phyloP scores from a whole-genome alignment of 257 asterid genomes.

The Nicotiana attenuata region DNA sequence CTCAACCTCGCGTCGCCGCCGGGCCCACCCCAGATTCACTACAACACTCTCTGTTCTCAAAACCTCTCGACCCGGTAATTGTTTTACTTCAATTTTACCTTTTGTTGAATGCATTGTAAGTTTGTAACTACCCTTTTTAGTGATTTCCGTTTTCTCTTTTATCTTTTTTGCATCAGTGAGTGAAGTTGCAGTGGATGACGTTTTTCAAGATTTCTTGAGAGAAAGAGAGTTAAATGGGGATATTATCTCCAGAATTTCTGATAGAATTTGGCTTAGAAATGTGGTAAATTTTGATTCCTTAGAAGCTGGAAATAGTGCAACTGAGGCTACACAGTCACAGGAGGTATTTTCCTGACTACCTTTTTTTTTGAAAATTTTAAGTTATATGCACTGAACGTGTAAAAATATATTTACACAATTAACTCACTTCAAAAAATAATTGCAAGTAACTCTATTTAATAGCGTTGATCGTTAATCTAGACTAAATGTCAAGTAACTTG shows the following conservation, averaged over 20 bases:
- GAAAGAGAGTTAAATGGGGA: slow-evolving; percentile 78
- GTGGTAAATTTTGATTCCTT: slow-evolving; percentile 15
- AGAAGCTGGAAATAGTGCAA: slow-evolving; percentile 17
- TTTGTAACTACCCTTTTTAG: neutral
- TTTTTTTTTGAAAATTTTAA: no score
- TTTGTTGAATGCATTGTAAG: neutral
- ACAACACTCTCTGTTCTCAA: slow-evolving; percentile 48
- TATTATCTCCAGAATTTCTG: slow-evolving; percentile 61
- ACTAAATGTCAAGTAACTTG: no score
- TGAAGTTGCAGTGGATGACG: slow-evolving; percentile 50
- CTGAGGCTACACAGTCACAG: neutral
- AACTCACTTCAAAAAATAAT: no score
- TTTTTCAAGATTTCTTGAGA: slow-evolving; percentile 50
- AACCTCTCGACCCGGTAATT: slow-evolving; percentile 53
- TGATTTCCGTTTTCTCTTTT: neutral
- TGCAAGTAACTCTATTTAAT: no score
- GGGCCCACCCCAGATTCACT: slow-evolving; percentile 25
- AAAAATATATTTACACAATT: no score
- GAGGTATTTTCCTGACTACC: neutral
- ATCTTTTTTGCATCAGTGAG: slow-evolving; percentile 21
- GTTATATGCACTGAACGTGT: no score
- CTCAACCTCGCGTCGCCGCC: slow-evolving; percentile 22
- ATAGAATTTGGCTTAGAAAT: slow-evolving; percentile 48
- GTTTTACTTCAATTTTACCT: neutral
- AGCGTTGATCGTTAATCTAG: no score